Evolutionary conservation across 495 filamentous ascomycete species (phyloP).

Genomic region (Durotheca rogersii): DNA sequence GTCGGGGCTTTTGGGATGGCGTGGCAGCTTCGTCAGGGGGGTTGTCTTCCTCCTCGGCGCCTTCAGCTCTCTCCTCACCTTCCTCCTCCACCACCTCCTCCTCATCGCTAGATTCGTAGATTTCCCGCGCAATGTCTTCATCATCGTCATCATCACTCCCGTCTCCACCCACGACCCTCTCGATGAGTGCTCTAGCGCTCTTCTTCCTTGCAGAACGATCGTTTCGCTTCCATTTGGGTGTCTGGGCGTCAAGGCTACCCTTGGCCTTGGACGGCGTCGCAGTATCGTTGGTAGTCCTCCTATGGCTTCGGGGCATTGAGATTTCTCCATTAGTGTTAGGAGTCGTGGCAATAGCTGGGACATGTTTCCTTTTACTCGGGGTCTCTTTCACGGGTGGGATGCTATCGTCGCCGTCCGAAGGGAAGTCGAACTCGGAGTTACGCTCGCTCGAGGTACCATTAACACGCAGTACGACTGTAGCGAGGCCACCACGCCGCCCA

Average conservation of each 20-base stretch:
- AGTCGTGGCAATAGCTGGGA: conserved; percentile 3
- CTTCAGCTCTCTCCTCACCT: conserved; percentile 33
- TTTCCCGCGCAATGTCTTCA: conserved; percentile 69
- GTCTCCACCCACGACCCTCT: conserved; percentile 59
- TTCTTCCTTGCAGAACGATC: conserved; percentile 86
- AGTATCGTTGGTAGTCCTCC: conserved; percentile 21
- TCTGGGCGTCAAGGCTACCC: conserved; percentile 38
- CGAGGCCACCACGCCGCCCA: conserved; percentile 11
- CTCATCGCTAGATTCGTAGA: conserved; percentile 58
- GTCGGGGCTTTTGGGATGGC: conserved; percentile 34
- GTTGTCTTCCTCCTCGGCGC: conserved; percentile 38
- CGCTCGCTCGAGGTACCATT: conserved; percentile 5
- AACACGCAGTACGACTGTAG: background rate
- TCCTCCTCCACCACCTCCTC: conserved; percentile 47
- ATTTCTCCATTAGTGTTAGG: conserved; percentile 7
- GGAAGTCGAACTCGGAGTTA: conserved; percentile 33
- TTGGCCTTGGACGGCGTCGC: conserved; percentile 42
- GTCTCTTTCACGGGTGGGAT: conserved; percentile 15
- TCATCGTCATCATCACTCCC: conserved; percentile 78
- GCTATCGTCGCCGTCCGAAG: conserved; percentile 27
- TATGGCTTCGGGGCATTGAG: conserved; percentile 37
- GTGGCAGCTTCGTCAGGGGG: conserved; percentile 40
- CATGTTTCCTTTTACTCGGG: conserved; percentile 23
- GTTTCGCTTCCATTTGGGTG: conserved; percentile 56
- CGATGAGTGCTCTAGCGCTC: conserved; percentile 72